These are phyloP conservation scores for Hyaloscypha hepaticicola DNA, from an alignment of 495 filamentous ascomycete species.

Conservation along the genomic window DNA sequence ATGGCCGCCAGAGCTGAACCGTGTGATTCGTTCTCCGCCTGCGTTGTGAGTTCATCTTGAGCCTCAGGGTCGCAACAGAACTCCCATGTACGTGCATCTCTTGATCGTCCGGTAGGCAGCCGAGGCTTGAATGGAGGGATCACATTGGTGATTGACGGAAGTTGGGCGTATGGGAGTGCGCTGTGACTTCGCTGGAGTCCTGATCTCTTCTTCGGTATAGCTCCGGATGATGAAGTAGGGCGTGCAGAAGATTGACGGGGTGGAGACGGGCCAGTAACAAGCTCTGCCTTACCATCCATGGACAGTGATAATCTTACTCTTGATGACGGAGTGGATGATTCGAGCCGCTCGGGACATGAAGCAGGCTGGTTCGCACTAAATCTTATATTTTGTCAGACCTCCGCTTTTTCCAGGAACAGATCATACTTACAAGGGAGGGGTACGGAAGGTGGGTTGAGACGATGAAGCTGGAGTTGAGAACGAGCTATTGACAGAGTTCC, in stretches of 20 bases:
- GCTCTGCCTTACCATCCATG: slow-evolving; percentile 78
- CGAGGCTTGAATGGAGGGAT: slow-evolving; percentile 35
- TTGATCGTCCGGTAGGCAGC: slow-evolving; percentile 64
- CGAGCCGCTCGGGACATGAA: slow-evolving; percentile 35
- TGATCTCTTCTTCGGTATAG: slow-evolving; percentile 48
- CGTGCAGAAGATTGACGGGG: slow-evolving; percentile 44
- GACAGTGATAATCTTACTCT: slow-evolving; percentile 68
- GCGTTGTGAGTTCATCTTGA: slow-evolving; percentile 66
- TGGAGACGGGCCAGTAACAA: slow-evolving; percentile 73
- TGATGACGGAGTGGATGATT: slow-evolving; percentile 34
- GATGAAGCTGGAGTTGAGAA: slow-evolving; percentile 27
- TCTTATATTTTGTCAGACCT: slow-evolving; percentile 6
- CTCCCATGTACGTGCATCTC: slow-evolving; percentile 83
- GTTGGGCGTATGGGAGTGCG: slow-evolving; percentile 43
- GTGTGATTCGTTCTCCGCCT: slow-evolving; percentile 68
- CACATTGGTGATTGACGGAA: slow-evolving; percentile 15
- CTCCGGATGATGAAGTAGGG: slow-evolving; percentile 18
- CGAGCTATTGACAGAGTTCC: slow-evolving; percentile 28
- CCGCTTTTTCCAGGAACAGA: slow-evolving; percentile 3
- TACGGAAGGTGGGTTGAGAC: slow-evolving; percentile 15
- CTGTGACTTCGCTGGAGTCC: slow-evolving; percentile 63
- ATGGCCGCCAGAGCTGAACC: slow-evolving; percentile 73
- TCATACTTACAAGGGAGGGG: slow-evolving; percentile 36
- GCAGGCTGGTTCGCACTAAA: slow-evolving; percentile 24
- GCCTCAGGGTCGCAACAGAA: slow-evolving; percentile 73